Conservation (phyloP, 2,329 filamentous ascomycete species). For the Hyphodiscus sp. region DNA sequence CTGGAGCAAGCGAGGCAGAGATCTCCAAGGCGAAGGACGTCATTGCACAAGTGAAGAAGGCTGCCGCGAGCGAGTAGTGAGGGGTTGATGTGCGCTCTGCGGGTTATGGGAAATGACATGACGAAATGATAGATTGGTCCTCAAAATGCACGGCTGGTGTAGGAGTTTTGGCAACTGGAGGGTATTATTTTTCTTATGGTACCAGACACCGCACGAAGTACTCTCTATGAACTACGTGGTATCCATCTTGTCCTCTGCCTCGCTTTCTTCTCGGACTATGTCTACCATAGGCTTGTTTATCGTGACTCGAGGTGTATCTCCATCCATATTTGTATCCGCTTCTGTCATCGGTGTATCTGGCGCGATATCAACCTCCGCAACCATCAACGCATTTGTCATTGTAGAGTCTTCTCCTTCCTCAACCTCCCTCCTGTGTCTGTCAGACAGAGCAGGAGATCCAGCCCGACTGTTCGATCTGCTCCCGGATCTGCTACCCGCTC, state of each 20-base stretch:
- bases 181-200: slow-evolving; percentile 27
- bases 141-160: background rate
- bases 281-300: slow-evolving; percentile 40
- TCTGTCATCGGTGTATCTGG: slow-evolving; percentile 26
- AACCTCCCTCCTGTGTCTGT: slow-evolving; percentile 13
- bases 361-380: slow-evolving; percentile 29
- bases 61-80: slow-evolving; percentile 6
- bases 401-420: slow-evolving; percentile 49
- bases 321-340: slow-evolving; percentile 11
- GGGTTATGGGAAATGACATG: background rate
- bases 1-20: slow-evolving; percentile 40
- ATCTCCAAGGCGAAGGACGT: slow-evolving; percentile 44
- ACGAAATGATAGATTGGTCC: background rate
- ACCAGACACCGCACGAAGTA: slow-evolving; percentile 20
- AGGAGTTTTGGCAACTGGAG: slow-evolving; percentile 7
- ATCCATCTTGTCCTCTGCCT: slow-evolving; percentile 58
- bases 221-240: slow-evolving; percentile 35
- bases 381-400: slow-evolving; percentile 48
- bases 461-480: slow-evolving; percentile 36
- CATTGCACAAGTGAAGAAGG: background rate
- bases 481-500: slow-evolving; percentile 27
- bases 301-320: slow-evolving; percentile 41
- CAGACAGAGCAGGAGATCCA: slow-evolving; percentile 30
- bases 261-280: slow-evolving; percentile 30
- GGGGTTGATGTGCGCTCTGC: background rate